A percentile compares a stretch with the other conserved stretches of the same genome.
These are phyloP conservation scores for Arthroderma sp. DNA, from an alignment of 2,329 filamentous ascomycete genomes.

Conservation along the genomic window DNA sequence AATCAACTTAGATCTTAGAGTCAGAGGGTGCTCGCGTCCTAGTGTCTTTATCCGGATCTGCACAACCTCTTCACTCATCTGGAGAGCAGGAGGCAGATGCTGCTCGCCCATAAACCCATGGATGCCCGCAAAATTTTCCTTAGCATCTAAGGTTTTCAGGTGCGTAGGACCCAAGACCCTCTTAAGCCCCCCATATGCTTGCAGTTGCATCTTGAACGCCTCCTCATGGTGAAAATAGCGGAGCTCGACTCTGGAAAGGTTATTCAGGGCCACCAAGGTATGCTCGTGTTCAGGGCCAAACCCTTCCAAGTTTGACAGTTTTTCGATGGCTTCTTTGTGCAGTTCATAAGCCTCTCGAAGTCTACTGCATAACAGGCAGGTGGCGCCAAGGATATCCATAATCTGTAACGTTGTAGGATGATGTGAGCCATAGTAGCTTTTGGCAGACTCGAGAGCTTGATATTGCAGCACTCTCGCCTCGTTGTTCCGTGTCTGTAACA, in stretches of 20 bases:
- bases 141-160: slow-evolving; percentile 16
- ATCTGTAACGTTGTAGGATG: slow-evolving; percentile 21
- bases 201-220: slow-evolving; percentile 14
- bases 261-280: slow-evolving; percentile 24
- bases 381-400: slow-evolving; percentile 21
- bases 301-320: slow-evolving; percentile 12
- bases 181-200: slow-evolving; percentile 15
- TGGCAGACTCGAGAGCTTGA: slow-evolving; percentile 11
- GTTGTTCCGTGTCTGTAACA: slow-evolving; percentile 10
- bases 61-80: neutral
- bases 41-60: slow-evolving; percentile 16
- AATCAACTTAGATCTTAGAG: slow-evolving; percentile 19
- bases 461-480: slow-evolving; percentile 14
- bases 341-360: slow-evolving; percentile 12
- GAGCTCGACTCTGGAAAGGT: slow-evolving; percentile 19
- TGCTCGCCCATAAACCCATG: slow-evolving; percentile 9
- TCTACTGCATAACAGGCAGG: slow-evolving; percentile 11
- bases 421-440: slow-evolving; percentile 14
- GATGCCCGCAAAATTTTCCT: slow-evolving; percentile 16
- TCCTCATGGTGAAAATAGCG: slow-evolving; percentile 10
- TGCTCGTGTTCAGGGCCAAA: slow-evolving; percentile 27
- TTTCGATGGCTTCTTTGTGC: slow-evolving; percentile 15
- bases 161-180: slow-evolving; percentile 17
- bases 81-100: slow-evolving; percentile 4
- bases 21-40: slow-evolving; percentile 27